Evolutionary conservation across 2,329 filamentous ascomycete species (phyloP).

Genomic region (Didymella segeticola): DNA sequence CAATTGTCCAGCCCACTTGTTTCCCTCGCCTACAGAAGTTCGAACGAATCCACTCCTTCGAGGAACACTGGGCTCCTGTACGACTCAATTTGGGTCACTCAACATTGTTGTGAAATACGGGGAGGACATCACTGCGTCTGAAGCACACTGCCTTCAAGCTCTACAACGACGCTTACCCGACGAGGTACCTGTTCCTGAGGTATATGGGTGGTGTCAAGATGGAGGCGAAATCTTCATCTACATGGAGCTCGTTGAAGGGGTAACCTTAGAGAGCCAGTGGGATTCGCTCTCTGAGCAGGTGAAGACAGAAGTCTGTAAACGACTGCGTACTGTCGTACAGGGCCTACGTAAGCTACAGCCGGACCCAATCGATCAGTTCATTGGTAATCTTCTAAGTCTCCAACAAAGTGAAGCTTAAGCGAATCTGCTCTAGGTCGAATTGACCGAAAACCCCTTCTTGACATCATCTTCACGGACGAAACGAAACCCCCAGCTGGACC

Average conservation of each 20-base stretch:
- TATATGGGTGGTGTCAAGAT: slow-evolving; percentile 48
- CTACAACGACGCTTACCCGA: slow-evolving; percentile 2
- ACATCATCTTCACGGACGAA: slow-evolving; percentile 16
- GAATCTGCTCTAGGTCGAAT: slow-evolving; percentile 28
- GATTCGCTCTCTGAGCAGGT: slow-evolving; percentile 14
- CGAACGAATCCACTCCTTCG: slow-evolving; percentile 5
- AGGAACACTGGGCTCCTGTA: not conserved
- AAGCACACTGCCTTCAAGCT: slow-evolving; percentile 6
- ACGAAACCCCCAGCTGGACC: slow-evolving; percentile 28
- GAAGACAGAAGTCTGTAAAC: slow-evolving; percentile 6
- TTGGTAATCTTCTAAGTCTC: slow-evolving; percentile 1
- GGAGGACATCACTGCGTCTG: slow-evolving; percentile 1
- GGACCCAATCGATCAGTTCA: slow-evolving; percentile 5
- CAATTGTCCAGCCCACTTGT: not conserved
- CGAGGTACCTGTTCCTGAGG: slow-evolving; percentile 45
- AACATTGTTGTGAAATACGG: slow-evolving; percentile 8
- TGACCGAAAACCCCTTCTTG: slow-evolving; percentile 13
- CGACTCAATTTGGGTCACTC: slow-evolving; percentile 6
- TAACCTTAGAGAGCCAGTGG: slow-evolving; percentile 37
- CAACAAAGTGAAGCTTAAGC: not conserved
- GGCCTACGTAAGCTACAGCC: slow-evolving; percentile 16
- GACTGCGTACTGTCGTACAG: slow-evolving; percentile 22
- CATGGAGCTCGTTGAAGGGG: slow-evolving; percentile 39
- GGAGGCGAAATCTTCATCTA: slow-evolving; percentile 38
- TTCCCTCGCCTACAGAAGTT: slow-evolving; percentile 7